Conservation (phyloP, 306 rosid genomes). For the Rosa persica region DNA sequence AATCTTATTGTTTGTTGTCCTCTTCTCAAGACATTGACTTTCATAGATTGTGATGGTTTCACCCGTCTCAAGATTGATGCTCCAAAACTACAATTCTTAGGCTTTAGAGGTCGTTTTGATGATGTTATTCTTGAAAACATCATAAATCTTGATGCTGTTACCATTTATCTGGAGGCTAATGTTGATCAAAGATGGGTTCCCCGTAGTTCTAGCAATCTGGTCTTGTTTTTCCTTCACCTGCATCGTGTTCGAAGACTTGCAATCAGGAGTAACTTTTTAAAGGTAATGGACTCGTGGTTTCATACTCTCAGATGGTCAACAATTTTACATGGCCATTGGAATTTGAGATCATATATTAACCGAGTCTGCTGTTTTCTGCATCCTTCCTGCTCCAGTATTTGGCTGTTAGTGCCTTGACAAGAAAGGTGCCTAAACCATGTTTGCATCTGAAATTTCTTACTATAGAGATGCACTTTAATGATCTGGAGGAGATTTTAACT, state of each 20-base stretch:
- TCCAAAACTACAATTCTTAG: slow-evolving; percentile 45
- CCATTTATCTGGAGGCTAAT: slow-evolving; percentile 42
- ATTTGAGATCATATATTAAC: not conserved
- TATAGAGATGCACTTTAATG: slow-evolving; percentile 47
- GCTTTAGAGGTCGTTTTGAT: slow-evolving; percentile 50
- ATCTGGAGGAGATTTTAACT: slow-evolving; percentile 44
- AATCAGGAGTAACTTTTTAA: slow-evolving; percentile 45
- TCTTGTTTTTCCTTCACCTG: slow-evolving; percentile 44
- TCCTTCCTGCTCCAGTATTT: slow-evolving; percentile 45
- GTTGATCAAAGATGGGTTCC: slow-evolving; percentile 29
- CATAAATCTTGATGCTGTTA: slow-evolving; percentile 27
- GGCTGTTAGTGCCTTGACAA: slow-evolving; percentile 43
- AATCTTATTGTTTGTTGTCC: slow-evolving; percentile 48
- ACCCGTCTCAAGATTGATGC: slow-evolving; percentile 42
- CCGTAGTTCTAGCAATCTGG: slow-evolving; percentile 38
- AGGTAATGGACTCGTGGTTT: slow-evolving; percentile 34
- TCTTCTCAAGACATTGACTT: slow-evolving; percentile 39
- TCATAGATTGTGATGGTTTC: slow-evolving; percentile 57
- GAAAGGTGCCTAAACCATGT: slow-evolving; percentile 39
- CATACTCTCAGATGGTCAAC: not conserved
- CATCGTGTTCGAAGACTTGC: slow-evolving; percentile 44
- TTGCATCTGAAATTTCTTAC: slow-evolving; percentile 48
- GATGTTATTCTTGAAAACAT: slow-evolving; percentile 45
- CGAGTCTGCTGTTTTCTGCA: not conserved
- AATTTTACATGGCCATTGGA: not conserved